phyloP scores from a whole-genome alignment of 108 stramenopile species.

The Stephanodiscus minutulus region DNA sequence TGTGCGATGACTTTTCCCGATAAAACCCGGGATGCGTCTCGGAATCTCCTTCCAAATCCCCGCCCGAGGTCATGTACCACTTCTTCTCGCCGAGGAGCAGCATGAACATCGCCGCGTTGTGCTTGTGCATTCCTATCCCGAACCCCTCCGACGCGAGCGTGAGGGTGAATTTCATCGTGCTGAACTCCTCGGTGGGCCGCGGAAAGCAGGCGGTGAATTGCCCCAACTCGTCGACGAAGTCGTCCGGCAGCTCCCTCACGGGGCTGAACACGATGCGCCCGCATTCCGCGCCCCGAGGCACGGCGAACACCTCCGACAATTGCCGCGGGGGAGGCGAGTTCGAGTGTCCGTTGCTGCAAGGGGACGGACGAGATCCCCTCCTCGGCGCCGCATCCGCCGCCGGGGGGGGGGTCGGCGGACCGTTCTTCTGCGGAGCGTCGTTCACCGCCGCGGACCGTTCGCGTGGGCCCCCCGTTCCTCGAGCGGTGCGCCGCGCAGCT shows the following conservation, averaged over 20 bases:
- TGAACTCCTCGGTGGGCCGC: not conserved
- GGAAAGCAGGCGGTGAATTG: conserved; percentile 13
- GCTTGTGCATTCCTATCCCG: conserved; percentile 54
- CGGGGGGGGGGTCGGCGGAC: no score
- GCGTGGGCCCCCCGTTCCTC: no score
- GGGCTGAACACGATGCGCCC: conserved; percentile 51
- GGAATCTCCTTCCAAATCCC: conserved; percentile 16
- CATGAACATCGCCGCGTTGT: conserved; percentile 49
- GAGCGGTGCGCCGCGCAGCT: no score
- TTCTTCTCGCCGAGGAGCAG: conserved; percentile 41
- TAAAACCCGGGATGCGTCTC: conserved; percentile 49
- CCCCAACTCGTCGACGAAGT: conserved; percentile 16
- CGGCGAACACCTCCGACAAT: conserved; percentile 8
- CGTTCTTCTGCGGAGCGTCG: no score
- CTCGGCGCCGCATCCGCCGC: no score
- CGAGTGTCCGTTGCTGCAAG: no score
- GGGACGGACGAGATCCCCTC: no score
- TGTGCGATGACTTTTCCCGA: conserved; percentile 35
- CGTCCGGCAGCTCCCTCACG: conserved; percentile 32
- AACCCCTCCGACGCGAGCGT: conserved; percentile 44
- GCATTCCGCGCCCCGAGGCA: conserved; percentile 10
- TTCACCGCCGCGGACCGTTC: no score
- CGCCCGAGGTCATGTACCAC: conserved; percentile 43
- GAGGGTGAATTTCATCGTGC: conserved; percentile 34
- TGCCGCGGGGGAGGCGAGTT: no score